Evolutionary conservation across 257 asterid genomes (phyloP).

Genomic region (Coffea canephora): DNA sequence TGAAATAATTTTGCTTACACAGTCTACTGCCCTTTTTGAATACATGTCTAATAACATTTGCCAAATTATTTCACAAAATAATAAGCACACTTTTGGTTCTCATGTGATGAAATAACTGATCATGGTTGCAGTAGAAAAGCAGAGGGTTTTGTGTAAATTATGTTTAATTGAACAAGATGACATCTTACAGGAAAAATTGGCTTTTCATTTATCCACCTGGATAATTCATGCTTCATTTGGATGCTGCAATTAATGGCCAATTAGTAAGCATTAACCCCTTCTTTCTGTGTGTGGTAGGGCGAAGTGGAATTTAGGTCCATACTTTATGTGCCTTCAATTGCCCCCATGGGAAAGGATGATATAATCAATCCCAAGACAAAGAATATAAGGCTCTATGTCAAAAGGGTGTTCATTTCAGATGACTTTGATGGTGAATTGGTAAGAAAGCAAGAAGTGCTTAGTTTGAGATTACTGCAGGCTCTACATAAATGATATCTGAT

Average conservation of each 20-base stretch:
- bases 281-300: slow-evolving; percentile 53
- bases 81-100: background rate
- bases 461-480: background rate
- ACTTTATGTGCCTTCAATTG: slow-evolving; percentile 75
- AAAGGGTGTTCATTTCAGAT: slow-evolving; percentile 92
- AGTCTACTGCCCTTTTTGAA: background rate
- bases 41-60: background rate
- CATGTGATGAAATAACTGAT: background rate
- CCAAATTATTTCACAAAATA: background rate
- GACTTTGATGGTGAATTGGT: slow-evolving; percentile 99
- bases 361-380: slow-evolving; percentile 80
- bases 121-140: background rate
- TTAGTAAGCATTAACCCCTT: slow-evolving; percentile 12
- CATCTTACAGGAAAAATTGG: background rate
- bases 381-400: slow-evolving; percentile 88
- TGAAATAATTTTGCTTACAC: no score
- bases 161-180: no score
- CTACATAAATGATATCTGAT: background rate
- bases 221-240: background rate
- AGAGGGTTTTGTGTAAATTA: background rate
- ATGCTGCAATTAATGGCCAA: background rate
- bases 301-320: slow-evolving; percentile 97
- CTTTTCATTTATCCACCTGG: background rate
- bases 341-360: slow-evolving; percentile 82
- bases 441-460: slow-evolving; percentile 26